These are phyloP conservation scores for Pythium coloratum DNA, from an alignment of 352 stramenopile genomes.

Conservation along the genomic window DNA sequence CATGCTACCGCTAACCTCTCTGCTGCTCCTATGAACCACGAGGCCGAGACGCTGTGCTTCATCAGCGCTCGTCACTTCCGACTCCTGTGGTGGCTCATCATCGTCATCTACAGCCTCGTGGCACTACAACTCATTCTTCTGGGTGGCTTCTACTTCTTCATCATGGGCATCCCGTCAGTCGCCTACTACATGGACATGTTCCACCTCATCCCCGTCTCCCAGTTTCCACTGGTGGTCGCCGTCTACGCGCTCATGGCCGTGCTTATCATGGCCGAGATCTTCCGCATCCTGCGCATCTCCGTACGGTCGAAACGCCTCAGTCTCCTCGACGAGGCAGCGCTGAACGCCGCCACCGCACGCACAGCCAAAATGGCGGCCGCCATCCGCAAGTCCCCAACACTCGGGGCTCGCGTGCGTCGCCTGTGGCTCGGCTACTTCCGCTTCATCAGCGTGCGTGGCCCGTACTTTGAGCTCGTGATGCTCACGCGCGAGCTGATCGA, in stretches of 20 bases:
- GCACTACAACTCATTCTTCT: conserved; percentile 11
- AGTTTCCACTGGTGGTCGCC: conserved; percentile 16
- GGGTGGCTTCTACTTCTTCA: conserved; percentile 16
- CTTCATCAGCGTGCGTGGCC: conserved; percentile 18
- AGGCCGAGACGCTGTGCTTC: conserved; percentile 2
- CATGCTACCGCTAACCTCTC: neutral
- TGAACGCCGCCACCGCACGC: neutral
- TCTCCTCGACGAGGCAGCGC: conserved; percentile 4
- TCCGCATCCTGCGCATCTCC: conserved; percentile 2
- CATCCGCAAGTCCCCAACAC: neutral
- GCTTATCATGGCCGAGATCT: conserved; percentile 5
- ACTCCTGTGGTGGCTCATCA: conserved; percentile 7
- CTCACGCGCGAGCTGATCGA: conserved; percentile 25
- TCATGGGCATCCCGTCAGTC: conserved; percentile 19
- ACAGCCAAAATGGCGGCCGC: neutral
- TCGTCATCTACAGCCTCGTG: conserved; percentile 16
- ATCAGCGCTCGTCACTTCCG: neutral
- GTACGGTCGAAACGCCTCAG: neutral
- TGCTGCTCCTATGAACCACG: neutral
- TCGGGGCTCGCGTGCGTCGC: neutral
- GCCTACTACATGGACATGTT: conserved; percentile 25
- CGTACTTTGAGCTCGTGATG: conserved; percentile 27
- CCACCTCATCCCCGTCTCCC: conserved; percentile 13
- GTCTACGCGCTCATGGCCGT: conserved; percentile 4
- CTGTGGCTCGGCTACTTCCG: neutral